phyloP scores from a whole-genome alignment of 2,329 filamentous ascomycete species.

The Lachnellula occidentalis region DNA sequence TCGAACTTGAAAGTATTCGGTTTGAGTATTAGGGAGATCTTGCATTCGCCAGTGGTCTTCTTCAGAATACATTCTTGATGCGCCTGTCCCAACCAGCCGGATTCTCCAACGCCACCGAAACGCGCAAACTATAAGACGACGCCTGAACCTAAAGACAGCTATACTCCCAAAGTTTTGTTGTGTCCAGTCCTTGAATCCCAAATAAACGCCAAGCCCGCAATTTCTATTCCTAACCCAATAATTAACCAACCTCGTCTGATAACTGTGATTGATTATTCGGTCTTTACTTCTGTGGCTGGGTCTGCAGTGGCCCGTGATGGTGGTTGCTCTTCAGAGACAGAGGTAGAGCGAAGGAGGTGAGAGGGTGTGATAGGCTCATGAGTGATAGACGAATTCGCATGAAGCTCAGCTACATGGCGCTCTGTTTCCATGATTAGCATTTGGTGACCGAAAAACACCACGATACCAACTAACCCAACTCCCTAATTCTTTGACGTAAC shows the following conservation, averaged over 20 bases:
- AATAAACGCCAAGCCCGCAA: background rate
- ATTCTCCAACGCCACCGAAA: background rate
- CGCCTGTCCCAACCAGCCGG: background rate
- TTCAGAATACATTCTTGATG: background rate
- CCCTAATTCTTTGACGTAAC: constrained; percentile 67
- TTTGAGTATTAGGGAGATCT: background rate
- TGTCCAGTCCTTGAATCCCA: background rate
- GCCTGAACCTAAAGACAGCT: too few relatives aligned
- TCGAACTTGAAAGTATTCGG: background rate
- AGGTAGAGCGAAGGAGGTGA: constrained; percentile 26
- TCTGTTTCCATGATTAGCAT: constrained; percentile 19
- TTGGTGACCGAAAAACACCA: background rate
- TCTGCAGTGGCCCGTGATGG: background rate
- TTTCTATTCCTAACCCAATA: background rate
- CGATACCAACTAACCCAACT: constrained; percentile 51
- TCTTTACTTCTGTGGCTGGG: background rate
- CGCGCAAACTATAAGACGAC: background rate
- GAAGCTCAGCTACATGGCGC: constrained; percentile 25
- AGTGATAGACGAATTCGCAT: constrained; percentile 27
- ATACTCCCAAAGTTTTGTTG: background rate
- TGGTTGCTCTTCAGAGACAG: constrained; percentile 24
- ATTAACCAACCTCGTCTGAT: background rate
- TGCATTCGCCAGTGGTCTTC: background rate
- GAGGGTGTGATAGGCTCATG: constrained; percentile 29
- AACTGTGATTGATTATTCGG: background rate